phyloP scores from a whole-genome alignment of 306 rosid species.

The Echinosophora koreensis region DNA sequence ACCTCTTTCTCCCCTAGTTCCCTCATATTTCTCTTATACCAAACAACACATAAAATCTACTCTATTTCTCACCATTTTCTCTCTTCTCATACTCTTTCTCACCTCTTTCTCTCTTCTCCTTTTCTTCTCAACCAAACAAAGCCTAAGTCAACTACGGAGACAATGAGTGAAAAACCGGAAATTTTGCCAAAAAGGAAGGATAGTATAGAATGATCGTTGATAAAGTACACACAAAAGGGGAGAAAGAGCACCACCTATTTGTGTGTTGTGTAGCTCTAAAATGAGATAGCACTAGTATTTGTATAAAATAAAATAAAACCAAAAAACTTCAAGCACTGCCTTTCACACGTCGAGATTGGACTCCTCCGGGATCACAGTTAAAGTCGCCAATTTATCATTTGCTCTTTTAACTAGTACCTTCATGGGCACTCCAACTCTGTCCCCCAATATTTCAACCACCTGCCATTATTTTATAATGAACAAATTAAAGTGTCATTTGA shows the following conservation, averaged over 20 bases:
- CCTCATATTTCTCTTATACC: too few species aligned
- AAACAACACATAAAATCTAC: too few species aligned
- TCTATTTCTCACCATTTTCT: too few species aligned
- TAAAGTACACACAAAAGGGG: too few species aligned
- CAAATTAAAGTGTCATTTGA: too few species aligned
- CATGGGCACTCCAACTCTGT: constrained; percentile 74
- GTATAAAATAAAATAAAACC: not conserved
- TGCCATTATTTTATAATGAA: constrained; percentile 44
- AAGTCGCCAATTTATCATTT: constrained; percentile 50
- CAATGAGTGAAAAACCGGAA: too few species aligned
- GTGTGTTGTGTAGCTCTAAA: not conserved
- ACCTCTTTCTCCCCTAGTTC: too few species aligned
- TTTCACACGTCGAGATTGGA: constrained; percentile 36
- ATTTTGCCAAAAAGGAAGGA: not conserved
- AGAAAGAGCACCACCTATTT: not conserved
- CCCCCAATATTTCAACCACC: constrained; percentile 81
- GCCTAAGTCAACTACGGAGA: too few species aligned
- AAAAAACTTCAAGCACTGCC: too few species aligned
- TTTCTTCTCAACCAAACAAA: too few species aligned
- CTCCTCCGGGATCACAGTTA: constrained; percentile 83
- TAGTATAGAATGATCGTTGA: not conserved
- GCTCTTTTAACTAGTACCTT: constrained; percentile 71
- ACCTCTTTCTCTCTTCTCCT: too few species aligned
- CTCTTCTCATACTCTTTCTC: too few species aligned
- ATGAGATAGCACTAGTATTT: not conserved